These are phyloP conservation scores for Tuber microsphaerosporum DNA, from an alignment of 495 filamentous ascomycete genomes.

Conservation along the genomic window DNA sequence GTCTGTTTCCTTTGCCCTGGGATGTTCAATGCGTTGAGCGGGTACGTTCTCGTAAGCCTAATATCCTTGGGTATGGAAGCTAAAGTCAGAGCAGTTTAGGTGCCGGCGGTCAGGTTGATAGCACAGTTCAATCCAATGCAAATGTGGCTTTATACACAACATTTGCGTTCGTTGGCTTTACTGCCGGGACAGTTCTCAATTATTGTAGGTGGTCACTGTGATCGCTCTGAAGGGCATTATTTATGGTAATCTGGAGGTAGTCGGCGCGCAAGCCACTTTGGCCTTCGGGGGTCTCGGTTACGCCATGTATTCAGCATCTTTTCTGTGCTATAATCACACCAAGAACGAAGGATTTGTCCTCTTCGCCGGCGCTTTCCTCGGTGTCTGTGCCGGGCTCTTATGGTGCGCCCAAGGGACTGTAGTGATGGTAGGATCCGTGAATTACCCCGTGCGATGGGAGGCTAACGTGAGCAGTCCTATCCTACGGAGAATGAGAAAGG, in stretches of 20 bases:
- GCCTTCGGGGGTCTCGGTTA: conserved; percentile 81
- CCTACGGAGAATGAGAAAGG: conserved; percentile 76
- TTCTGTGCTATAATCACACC: conserved; percentile 76
- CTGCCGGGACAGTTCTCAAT: conserved; percentile 62
- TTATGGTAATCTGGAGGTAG: conserved; percentile 48
- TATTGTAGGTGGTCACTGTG: conserved; percentile 21
- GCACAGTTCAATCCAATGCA: conserved; percentile 59
- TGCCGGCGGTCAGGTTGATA: conserved; percentile 62
- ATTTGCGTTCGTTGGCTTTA: conserved; percentile 81
- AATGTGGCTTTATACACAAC: conserved; percentile 70
- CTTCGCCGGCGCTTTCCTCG: conserved; percentile 66
- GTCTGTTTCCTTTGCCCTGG: conserved; percentile 88
- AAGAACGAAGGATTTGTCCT: conserved; percentile 68
- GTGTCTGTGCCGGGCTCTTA: conserved; percentile 74
- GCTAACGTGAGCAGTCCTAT: conserved; percentile 52
- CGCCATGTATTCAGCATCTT: conserved; percentile 69
- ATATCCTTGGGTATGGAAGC: neutral
- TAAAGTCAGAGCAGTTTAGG: conserved; percentile 50
- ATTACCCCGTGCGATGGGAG: neutral
- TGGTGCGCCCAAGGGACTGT: conserved; percentile 92
- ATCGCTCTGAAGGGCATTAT: neutral
- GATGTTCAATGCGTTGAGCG: conserved; percentile 68
- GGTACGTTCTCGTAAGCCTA: conserved; percentile 25
- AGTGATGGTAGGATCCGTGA: conserved; percentile 58
- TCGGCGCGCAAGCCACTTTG: conserved; percentile 67